Percentiles rank a stretch among this genome's conserved stretches.
These are phyloP conservation scores for Maudiozyma bulderi DNA, from an alignment of 805 yeast species.

Conservation along the genomic window DNA sequence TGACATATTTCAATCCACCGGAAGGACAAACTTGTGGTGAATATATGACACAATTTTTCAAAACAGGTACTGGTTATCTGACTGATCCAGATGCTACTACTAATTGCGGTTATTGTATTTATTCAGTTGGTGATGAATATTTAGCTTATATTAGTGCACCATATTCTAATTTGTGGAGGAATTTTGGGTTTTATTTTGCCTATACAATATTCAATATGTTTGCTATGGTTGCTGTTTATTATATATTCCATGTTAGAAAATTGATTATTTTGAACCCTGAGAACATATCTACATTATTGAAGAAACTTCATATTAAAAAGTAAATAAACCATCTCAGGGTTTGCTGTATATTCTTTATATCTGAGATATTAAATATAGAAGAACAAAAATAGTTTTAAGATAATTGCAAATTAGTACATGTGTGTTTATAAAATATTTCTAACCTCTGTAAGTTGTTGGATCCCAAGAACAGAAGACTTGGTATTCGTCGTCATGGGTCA, in stretches of 20 bases:
- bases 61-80: constrained; percentile 17
- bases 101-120: constrained; percentile 47
- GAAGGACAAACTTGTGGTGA: constrained; percentile 17
- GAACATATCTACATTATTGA: background rate
- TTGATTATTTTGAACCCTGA: background rate
- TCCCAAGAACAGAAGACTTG: background rate
- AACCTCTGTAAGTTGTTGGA: background rate
- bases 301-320: background rate
- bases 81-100: constrained; percentile 30
- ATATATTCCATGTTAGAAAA: constrained; percentile 40
- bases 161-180: constrained; percentile 41
- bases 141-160: constrained; percentile 29
- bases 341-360: background rate
- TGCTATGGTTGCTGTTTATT: constrained; percentile 37
- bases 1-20: constrained; percentile 14
- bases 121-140: constrained; percentile 43
- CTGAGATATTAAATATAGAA: background rate
- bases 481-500: background rate
- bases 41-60: constrained; percentile 14
- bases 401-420: background rate
- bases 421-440: background rate
- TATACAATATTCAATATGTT: constrained; percentile 37
- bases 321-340: background rate
- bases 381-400: too few species aligned
- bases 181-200: constrained; percentile 46